Conservation (phyloP, 768 basidiomycete genomes). For the Panaeolus papilionaceus region DNA sequence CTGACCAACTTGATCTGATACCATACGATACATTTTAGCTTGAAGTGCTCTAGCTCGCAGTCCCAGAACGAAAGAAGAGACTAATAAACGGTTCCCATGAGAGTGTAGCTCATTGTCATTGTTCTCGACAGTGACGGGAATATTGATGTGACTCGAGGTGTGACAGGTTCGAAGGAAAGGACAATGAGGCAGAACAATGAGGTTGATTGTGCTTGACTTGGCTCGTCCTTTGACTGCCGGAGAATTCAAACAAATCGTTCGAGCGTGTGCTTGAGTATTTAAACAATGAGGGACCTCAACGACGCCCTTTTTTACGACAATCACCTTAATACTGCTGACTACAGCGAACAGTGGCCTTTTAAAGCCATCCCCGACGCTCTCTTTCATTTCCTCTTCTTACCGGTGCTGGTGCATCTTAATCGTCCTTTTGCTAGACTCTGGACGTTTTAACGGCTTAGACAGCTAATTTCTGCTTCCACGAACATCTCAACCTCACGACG, state of each 20-base stretch:
- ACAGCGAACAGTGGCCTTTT: conserved; percentile 11
- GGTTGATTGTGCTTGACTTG: conserved; percentile 11
- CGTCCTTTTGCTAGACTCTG: conserved; percentile 6
- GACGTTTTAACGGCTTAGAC: conserved; percentile 12
- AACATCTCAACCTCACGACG: conserved; percentile 10
- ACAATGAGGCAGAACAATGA: conserved; percentile 14
- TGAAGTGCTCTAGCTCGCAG: background rate
- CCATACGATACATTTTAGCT: background rate
- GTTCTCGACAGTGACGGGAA: background rate
- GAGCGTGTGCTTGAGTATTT: background rate
- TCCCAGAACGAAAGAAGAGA: background rate
- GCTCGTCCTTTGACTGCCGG: conserved; percentile 7
- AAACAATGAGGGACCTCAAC: conserved; percentile 10
- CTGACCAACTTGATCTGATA: background rate
- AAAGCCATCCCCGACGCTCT: conserved; percentile 17
- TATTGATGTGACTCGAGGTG: background rate
- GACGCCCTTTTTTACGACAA: conserved; percentile 15
- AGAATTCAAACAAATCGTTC: conserved; percentile 8
- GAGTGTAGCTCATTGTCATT: background rate
- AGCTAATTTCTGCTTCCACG: conserved; percentile 17
- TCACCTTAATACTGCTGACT: conserved; percentile 11
- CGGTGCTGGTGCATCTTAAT: conserved; percentile 41
- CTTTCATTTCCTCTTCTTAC: conserved; percentile 25
- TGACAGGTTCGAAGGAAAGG: conserved; percentile 10
- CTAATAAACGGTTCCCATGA: conserved; percentile 1